phyloP scores from a whole-genome alignment of 2,329 filamentous ascomycete species.

The Cordyceps farinosa region DNA sequence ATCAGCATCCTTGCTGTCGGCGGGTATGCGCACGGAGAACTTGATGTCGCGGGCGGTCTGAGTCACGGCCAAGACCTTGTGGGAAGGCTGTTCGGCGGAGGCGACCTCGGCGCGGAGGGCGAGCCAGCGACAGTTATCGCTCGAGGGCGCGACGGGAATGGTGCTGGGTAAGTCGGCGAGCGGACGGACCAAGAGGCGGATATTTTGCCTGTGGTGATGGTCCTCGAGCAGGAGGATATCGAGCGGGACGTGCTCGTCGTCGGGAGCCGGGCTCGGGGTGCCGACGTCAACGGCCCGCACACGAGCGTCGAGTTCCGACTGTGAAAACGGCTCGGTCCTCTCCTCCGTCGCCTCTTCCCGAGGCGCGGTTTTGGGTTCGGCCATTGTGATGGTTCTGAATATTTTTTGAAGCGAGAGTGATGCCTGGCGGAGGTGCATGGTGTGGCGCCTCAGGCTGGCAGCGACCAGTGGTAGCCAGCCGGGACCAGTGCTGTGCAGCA shows the following conservation, averaged over 20 bases:
- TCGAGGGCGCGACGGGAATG: conserved; percentile 54
- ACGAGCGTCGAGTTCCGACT: conserved; percentile 52
- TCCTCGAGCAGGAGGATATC: conserved; percentile 51
- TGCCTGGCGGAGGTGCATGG: conserved; percentile 22
- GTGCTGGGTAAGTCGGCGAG: conserved; percentile 48
- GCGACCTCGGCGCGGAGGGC: conserved; percentile 53
- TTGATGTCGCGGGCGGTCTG: conserved; percentile 59
- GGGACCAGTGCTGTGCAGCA: background rate
- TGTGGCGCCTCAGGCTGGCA: conserved; percentile 21
- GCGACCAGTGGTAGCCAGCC: background rate
- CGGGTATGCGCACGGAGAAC: conserved; percentile 55
- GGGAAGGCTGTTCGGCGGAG: conserved; percentile 48
- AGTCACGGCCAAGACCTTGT: conserved; percentile 57
- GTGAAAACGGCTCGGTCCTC: conserved; percentile 56
- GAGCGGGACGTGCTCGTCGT: conserved; percentile 47
- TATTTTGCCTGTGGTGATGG: conserved; percentile 51
- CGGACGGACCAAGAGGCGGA: conserved; percentile 55
- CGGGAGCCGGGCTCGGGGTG: conserved; percentile 31
- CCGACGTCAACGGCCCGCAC: conserved; percentile 45
- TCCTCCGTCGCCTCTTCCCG: conserved; percentile 43
- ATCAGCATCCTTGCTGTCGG: conserved; percentile 47
- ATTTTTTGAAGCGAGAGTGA: conserved; percentile 16
- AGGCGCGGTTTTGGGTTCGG: conserved; percentile 40
- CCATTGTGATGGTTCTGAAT: conserved; percentile 37
- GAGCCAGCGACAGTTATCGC: conserved; percentile 54